Evolutionary conservation across 1,284 basidiomycete genomes (phyloP).

Genomic region (Heterobasidion annosum): DNA sequence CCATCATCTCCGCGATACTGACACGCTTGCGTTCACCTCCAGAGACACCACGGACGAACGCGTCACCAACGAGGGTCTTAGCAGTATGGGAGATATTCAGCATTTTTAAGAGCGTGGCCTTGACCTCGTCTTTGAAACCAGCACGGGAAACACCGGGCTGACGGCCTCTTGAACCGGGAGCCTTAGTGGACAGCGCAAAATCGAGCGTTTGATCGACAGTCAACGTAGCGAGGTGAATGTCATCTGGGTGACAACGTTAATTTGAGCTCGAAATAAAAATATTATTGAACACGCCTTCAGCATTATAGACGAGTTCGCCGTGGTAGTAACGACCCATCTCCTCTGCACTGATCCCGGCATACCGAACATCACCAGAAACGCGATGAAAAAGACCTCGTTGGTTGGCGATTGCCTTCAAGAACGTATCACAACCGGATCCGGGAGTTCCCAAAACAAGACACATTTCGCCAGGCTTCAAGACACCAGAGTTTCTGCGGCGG

Average conservation of each 20-base stretch:
- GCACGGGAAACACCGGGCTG: slow-evolving; percentile 53
- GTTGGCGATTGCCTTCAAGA: slow-evolving; percentile 73
- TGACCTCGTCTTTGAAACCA: slow-evolving; percentile 49
- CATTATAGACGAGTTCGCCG: slow-evolving; percentile 83
- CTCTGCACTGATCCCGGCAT: slow-evolving; percentile 63
- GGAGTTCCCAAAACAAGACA: slow-evolving; percentile 71
- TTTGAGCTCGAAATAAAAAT: not conserved
- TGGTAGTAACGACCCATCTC: slow-evolving; percentile 65
- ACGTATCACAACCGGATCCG: slow-evolving; percentile 73
- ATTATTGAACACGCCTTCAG: slow-evolving; percentile 40
- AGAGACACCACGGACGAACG: slow-evolving; percentile 78
- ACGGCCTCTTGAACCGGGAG: slow-evolving; percentile 70
- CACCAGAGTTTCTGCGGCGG: not conserved
- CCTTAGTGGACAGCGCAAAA: slow-evolving; percentile 62
- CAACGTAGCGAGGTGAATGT: slow-evolving; percentile 70
- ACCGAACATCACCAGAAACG: slow-evolving; percentile 65
- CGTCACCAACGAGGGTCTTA: slow-evolving; percentile 78
- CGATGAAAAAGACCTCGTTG: slow-evolving; percentile 51
- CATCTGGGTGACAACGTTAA: slow-evolving; percentile 32
- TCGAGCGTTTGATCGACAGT: slow-evolving; percentile 67
- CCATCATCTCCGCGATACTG: slow-evolving; percentile 83
- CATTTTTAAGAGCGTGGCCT: slow-evolving; percentile 62
- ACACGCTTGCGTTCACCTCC: slow-evolving; percentile 87
- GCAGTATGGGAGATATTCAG: slow-evolving; percentile 74
- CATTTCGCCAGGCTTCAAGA: slow-evolving; percentile 30